Base-by-base conservation (phyloP, 2,329 filamentous ascomycete genomes). In the Claviceps fusiformis region DNA sequence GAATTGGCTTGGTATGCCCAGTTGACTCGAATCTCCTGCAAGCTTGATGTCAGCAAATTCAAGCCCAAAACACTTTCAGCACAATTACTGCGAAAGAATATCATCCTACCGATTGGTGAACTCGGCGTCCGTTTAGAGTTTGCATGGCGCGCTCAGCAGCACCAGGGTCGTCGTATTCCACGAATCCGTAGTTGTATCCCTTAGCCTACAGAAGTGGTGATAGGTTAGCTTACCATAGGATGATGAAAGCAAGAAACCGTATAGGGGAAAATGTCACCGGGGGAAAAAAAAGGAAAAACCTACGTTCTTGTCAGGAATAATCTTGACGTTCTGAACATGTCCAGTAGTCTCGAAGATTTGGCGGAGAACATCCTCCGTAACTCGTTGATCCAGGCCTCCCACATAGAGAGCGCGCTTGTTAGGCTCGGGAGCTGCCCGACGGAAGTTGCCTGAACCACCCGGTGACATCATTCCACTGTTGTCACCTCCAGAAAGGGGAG, bases 241-340 rank as follows among this genome's bases (percentile, higher is more conserved):
- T 39, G 24, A 10, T 41, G 10, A 45, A 13, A 57, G 51, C 39
- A 55, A 57, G 58, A 50, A 61, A 59, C 50, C 54, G 24, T 55
- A 13, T 27, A 17, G 44, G 24, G 24, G 24, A 45, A 45, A 54
- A 41, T 55, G 37, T 13, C 46, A 54, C 41, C 29, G 45, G 24
- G 17, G 3, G n/a, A 41, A 7, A 11, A 13, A 37, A 13, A 37
- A 41, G 17, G 5, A 41, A 24, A n/a, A 52, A 83, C 89, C 81
- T 75, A 95, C 91, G 73, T 96, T 98, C 80, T 98, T 98, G 78
- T 98, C 93, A 53, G 93, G 93, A 70, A 98, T 98, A 68, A 98
- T 96, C 79, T 98, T 98, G 69, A 98, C 93, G 67, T 89, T 96
- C 74, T 95, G 87, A 61, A 98, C 93, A 73, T 98, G 93, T 56